Conservation (phyloP, 148 eudicot species). For the Chenopodium suecicum region DNA sequence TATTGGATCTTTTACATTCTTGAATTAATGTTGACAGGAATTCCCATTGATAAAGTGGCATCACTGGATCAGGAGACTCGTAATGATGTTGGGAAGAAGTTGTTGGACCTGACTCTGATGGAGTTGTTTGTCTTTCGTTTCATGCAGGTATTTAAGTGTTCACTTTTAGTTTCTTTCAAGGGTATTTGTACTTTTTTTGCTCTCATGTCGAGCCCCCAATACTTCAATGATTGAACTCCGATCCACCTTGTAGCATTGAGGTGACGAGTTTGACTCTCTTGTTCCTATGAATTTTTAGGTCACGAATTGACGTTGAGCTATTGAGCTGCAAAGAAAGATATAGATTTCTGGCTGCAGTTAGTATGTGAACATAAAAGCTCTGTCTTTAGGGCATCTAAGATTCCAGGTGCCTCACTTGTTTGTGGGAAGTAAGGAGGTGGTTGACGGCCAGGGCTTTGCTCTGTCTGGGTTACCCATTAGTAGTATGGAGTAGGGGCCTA, state of each 20-base stretch:
- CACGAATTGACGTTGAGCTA: not conserved
- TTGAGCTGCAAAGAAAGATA: not conserved
- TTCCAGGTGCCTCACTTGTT: not conserved
- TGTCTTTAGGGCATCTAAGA: not conserved
- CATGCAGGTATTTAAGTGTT: slow-evolving; percentile 69
- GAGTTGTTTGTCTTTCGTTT: slow-evolving; percentile 89
- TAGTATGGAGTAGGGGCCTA: not conserved
- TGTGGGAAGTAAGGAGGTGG: not conserved
- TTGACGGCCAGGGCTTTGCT: not conserved
- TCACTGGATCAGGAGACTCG: slow-evolving; percentile 80
- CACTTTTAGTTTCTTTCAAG: not conserved
- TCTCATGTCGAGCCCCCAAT: not conserved
- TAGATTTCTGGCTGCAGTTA: not conserved
- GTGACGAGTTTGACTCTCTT: too few relatives aligned
- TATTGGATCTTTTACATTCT: not conserved
- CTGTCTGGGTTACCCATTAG: not conserved
- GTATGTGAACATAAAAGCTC: not conserved
- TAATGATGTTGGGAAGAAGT: slow-evolving; percentile 75
- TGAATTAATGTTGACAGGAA: slow-evolving; percentile 43
- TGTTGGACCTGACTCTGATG: slow-evolving; percentile 85
- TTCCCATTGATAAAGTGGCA: slow-evolving; percentile 88
- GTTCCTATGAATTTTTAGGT: not conserved
- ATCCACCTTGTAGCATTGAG: not conserved
- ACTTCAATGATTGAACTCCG: not conserved
- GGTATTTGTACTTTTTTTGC: not conserved